A percentile compares a stretch with the other conserved stretches of the same genome.
These are phyloP conservation scores for Auriculariales sp. DNA, from an alignment of 768 basidiomycete genomes.

Conservation along the genomic window DNA sequence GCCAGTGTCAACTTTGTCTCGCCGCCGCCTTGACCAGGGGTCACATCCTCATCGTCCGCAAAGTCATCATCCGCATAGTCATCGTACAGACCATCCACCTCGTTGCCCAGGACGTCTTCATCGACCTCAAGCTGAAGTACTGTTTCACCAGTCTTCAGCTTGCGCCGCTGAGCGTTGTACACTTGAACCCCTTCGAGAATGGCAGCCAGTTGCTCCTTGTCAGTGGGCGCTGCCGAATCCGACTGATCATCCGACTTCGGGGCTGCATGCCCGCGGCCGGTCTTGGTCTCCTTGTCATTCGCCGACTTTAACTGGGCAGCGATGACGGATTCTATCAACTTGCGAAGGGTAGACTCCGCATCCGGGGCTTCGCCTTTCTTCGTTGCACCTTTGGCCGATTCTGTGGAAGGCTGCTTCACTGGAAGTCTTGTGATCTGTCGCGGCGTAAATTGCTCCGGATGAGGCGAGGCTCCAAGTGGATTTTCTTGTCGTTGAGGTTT, in stretches of 20 bases:
- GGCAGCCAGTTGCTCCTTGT: background rate
- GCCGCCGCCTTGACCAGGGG: constrained; percentile 19
- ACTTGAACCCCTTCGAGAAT: background rate
- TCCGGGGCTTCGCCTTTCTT: background rate
- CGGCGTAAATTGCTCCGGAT: background rate
- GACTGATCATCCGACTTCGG: background rate
- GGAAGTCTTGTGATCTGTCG: background rate
- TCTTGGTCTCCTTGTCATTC: background rate
- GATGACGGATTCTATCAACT: background rate
- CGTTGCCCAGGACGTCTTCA: constrained; percentile 9
- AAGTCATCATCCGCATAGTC: constrained; percentile 13
- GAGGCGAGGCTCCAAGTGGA: constrained; percentile 1
- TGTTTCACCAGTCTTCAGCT: constrained; percentile 9
- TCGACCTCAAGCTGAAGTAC: constrained; percentile 11
- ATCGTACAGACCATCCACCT: constrained; percentile 11
- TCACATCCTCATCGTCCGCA: constrained; percentile 21
- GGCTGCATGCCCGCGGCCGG: background rate
- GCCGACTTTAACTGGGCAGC: background rate
- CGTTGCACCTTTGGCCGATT: background rate
- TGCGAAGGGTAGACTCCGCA: background rate
- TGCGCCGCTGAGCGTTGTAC: background rate
- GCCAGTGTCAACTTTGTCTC: constrained; percentile 15
- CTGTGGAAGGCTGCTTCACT: background rate
- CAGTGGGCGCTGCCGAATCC: background rate
- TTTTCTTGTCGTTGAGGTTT: too few species aligned